phyloP scores from a whole-genome alignment of 768 basidiomycete genomes.

The Lactifluus echinatus region DNA sequence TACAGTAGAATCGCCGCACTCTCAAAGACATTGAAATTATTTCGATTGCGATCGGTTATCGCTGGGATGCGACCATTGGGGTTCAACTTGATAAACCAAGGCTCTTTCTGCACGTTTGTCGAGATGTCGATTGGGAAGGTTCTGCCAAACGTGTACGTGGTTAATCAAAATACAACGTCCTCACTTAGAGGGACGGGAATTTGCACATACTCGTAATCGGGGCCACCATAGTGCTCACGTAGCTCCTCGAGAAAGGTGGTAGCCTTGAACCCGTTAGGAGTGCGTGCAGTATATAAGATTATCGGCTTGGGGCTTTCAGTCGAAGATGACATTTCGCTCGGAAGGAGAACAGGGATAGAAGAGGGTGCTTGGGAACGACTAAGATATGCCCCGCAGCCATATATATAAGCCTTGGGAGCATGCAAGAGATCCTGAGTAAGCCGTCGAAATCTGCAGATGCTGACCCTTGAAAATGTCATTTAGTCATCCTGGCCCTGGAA shows the following conservation, averaged over 20 bases:
- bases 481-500: too few species aligned
- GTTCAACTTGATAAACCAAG: conserved; percentile 69
- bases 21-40: conserved; percentile 65
- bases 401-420: too few species aligned
- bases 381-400: too few species aligned
- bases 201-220: conserved; percentile 47
- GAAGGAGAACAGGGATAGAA: too few species aligned
- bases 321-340: conserved; percentile 8
- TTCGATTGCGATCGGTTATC: conserved; percentile 50
- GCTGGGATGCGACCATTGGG: conserved; percentile 69
- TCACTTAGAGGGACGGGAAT: too few species aligned
- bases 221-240: conserved; percentile 28
- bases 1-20: conserved; percentile 79
- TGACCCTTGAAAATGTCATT: too few species aligned
- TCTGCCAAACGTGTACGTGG: conserved; percentile 28
- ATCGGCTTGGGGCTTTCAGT: conserved; percentile 17
- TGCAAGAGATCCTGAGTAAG: too few species aligned
- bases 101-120: conserved; percentile 70
- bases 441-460: too few species aligned
- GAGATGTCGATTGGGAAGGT: conserved; percentile 46
- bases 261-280: conserved; percentile 50
- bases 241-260: conserved; percentile 57
- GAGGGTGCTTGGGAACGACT: too few species aligned
- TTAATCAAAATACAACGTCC: too few species aligned
- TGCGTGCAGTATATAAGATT: conserved; percentile 30